Percentiles rank a stretch among this genome's conserved stretches.
phyloP scores from a whole-genome alignment of 768 basidiomycete genomes.

The Daedaleopsis sinensis region DNA sequence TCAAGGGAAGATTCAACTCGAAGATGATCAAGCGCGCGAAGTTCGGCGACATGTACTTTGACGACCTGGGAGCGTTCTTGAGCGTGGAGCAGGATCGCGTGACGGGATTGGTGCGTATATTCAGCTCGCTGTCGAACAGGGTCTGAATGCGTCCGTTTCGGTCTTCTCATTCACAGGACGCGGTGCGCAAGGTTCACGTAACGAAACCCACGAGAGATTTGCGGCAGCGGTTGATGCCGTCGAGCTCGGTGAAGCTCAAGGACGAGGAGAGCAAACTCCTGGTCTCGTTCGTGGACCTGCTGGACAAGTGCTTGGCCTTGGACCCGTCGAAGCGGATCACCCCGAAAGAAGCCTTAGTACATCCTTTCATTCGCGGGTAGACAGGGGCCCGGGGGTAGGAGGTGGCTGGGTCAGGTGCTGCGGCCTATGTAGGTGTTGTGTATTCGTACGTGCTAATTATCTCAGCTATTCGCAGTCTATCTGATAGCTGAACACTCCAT shows the following conservation, averaged over 20 bases:
- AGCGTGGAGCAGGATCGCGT: slow-evolving; percentile 84
- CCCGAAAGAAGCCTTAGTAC: slow-evolving; percentile 87
- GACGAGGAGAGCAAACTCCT: slow-evolving; percentile 89
- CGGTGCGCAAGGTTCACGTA: slow-evolving; percentile 78
- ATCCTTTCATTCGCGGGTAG: slow-evolving; percentile 79
- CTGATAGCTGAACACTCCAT: no score
- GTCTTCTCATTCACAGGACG: slow-evolving; percentile 55
- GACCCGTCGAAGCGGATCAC: slow-evolving; percentile 86
- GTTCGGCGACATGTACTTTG: slow-evolving; percentile 92
- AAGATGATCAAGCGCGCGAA: slow-evolving; percentile 95
- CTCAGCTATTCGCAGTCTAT: neutral
- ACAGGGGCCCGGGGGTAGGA: neutral
- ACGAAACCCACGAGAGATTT: slow-evolving; percentile 85
- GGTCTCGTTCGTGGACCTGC: slow-evolving; percentile 79
- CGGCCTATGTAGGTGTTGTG: neutral
- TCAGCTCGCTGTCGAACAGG: neutral
- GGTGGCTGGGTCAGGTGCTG: neutral
- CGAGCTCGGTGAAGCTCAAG: slow-evolving; percentile 74
- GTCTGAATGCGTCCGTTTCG: neutral
- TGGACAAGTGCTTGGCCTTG: slow-evolving; percentile 88
- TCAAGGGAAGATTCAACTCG: slow-evolving; percentile 90
- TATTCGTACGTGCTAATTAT: neutral
- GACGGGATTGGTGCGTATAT: slow-evolving; percentile 72
- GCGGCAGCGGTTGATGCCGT: slow-evolving; percentile 79
- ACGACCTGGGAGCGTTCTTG: slow-evolving; percentile 87